These are phyloP conservation scores for Erigeron canadensis DNA, from an alignment of 129 eudicot genomes.

Conservation along the genomic window DNA sequence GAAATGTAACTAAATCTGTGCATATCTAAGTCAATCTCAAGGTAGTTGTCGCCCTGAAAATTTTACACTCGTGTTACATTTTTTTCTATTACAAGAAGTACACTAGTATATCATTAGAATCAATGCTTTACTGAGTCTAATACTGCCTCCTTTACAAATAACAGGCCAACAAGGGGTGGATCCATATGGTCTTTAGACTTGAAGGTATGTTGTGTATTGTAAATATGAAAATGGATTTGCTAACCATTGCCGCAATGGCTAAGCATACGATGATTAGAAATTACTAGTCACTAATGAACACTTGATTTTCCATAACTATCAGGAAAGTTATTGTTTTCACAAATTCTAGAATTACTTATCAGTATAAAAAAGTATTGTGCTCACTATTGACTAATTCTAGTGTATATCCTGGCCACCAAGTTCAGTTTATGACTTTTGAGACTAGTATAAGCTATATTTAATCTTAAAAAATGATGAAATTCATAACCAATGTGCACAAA, in stretches of 20 bases:
- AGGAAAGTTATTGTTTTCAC: too few relatives aligned
- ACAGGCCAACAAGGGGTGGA: background rate
- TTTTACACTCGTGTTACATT: background rate
- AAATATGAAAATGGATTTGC: too few relatives aligned
- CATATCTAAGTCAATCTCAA: slow-evolving; percentile 90
- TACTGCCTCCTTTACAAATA: slow-evolving; percentile 1
- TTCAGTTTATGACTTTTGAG: background rate
- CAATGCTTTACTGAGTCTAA: background rate
- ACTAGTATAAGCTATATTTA: background rate
- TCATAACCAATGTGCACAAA: background rate
- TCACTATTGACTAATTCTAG: background rate
- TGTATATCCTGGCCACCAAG: background rate
- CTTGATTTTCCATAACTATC: too few relatives aligned
- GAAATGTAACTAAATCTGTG: slow-evolving; percentile 94
- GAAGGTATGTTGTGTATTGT: too few relatives aligned
- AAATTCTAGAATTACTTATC: too few relatives aligned
- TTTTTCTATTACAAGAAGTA: too few relatives aligned
- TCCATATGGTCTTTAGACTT: background rate
- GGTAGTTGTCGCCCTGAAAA: slow-evolving; percentile 79
- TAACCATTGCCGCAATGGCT: too few relatives aligned
- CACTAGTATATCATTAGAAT: background rate
- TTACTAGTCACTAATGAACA: too few relatives aligned
- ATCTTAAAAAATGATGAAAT: background rate
- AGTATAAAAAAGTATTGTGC: too few relatives aligned
- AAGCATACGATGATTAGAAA: too few relatives aligned